Percentiles rank a stretch among this genome's conserved stretches.
Conservation (phyloP, 2,329 filamentous ascomycete genomes). For the Exutisphaerella laricina region DNA sequence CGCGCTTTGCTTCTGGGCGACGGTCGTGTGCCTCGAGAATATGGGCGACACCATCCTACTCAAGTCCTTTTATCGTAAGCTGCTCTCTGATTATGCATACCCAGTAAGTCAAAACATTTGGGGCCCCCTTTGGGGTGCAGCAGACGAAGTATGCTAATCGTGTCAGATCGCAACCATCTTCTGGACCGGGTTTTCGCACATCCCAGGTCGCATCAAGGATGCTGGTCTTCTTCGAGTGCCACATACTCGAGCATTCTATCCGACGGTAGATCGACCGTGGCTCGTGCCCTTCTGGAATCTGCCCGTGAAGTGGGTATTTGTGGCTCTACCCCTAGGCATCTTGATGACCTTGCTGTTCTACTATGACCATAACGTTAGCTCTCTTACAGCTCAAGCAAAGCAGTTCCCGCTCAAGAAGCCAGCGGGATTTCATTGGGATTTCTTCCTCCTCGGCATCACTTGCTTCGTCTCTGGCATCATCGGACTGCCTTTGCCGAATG, state of each 20-base stretch:
- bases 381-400: constrained; percentile 51
- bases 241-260: constrained; percentile 43
- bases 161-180: constrained; percentile 47
- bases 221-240: constrained; percentile 41
- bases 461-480: constrained; percentile 53
- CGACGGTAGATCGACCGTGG: constrained; percentile 43
- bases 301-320: constrained; percentile 49
- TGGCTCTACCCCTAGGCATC: constrained; percentile 50
- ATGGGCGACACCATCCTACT: constrained; percentile 44
- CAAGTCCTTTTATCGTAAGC: constrained; percentile 40
- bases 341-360: constrained; percentile 52
- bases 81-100: constrained; percentile 51
- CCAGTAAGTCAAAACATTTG: constrained; percentile 39
- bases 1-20: constrained; percentile 49
- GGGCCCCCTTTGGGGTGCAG: too few relatives aligned
- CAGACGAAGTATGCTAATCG: too few relatives aligned
- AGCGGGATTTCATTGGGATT: constrained; percentile 57
- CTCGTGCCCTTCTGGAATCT: constrained; percentile 51
- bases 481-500: constrained; percentile 54
- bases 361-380: constrained; percentile 53
- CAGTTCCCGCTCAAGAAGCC: constrained; percentile 54
- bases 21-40: constrained; percentile 47
- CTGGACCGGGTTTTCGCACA: constrained; percentile 51
- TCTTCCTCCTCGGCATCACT: constrained; percentile 53
- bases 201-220: constrained; percentile 43